These are phyloP conservation scores for Alternaria sp. DNA, from an alignment of 2,329 filamentous ascomycete species.

Conservation along the genomic window DNA sequence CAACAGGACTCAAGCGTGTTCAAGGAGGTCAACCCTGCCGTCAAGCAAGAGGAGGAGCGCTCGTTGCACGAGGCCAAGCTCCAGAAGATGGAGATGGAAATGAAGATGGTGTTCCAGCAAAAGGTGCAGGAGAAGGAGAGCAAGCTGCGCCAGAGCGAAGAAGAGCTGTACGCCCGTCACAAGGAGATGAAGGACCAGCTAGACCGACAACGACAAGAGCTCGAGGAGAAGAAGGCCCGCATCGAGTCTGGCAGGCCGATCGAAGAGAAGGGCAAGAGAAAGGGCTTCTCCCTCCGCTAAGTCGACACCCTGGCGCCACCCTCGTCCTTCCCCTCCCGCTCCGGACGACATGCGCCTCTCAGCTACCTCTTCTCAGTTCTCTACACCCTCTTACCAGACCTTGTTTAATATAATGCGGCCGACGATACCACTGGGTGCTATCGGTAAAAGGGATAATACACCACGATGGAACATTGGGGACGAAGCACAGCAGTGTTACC, in stretches of 20 bases:
- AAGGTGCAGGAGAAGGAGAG: conserved; percentile 99
- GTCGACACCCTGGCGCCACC: conserved; percentile 13
- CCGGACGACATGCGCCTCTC: conserved; percentile 34
- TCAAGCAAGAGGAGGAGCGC: conserved; percentile 99
- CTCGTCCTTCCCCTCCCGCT: conserved; percentile 15
- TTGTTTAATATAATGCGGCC: conserved; percentile 50
- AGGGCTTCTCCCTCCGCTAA: conserved; percentile 98
- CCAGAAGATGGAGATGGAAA: conserved; percentile 99
- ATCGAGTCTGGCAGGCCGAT: conserved; percentile 94
- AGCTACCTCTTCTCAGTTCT: conserved; percentile 44
- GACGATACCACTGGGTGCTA: conserved; percentile 51
- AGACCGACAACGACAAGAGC: conserved; percentile 89
- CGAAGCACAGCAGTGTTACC: conserved; percentile 40
- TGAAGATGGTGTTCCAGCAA: conserved; percentile 99
- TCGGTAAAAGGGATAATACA: conserved; percentile 47
- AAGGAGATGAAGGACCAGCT: conserved; percentile 99
- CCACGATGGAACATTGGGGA: conserved; percentile 38
- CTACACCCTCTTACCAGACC: conserved; percentile 47
- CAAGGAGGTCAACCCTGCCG: conserved; percentile 99
- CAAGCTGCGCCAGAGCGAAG: conserved; percentile 99
- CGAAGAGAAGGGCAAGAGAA: conserved; percentile 98
- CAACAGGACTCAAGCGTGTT: conserved; percentile 98
- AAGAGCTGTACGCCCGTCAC: conserved; percentile 96
- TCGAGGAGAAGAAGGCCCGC: conserved; percentile 97
- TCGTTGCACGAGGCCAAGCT: conserved; percentile 99